phyloP scores from a whole-genome alignment of 768 basidiomycete genomes.

The Daedaleopsis nitida region DNA sequence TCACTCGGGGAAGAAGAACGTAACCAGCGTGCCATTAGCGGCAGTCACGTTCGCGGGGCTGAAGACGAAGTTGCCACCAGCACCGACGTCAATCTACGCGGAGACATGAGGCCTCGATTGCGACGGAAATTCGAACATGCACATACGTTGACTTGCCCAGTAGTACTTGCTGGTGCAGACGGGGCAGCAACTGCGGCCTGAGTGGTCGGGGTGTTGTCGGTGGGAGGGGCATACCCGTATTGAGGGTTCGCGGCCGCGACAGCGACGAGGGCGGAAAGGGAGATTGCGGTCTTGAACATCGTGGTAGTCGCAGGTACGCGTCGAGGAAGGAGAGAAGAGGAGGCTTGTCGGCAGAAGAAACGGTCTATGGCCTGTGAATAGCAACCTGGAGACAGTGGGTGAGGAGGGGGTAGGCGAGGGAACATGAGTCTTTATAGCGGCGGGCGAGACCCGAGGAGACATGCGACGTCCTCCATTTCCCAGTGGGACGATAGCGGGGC shows the following conservation, averaged over 20 bases:
- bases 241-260: constrained; percentile 42
- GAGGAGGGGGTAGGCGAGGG: constrained; percentile 13
- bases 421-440: constrained; percentile 18
- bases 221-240: constrained; percentile 28
- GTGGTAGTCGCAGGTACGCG: constrained; percentile 19
- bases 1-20: constrained; percentile 55
- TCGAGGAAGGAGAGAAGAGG: neutral
- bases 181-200: constrained; percentile 35
- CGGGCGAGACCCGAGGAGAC: neutral
- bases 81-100: constrained; percentile 46
- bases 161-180: constrained; percentile 25
- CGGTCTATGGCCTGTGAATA: constrained; percentile 9
- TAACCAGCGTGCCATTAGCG: constrained; percentile 49
- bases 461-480: neutral
- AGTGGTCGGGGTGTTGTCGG: constrained; percentile 23
- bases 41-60: constrained; percentile 50
- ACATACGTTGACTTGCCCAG: constrained; percentile 23
- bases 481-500: constrained; percentile 8
- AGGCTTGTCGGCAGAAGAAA: neutral
- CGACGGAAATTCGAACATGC: too few species aligned
- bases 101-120: neutral
- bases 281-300: constrained; percentile 34
- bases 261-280: constrained; percentile 34
- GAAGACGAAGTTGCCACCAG: constrained; percentile 42
- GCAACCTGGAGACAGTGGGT: constrained; percentile 15